phyloP scores from a whole-genome alignment of 208 protist species.

The Trypanosoma platydactyli region DNA sequence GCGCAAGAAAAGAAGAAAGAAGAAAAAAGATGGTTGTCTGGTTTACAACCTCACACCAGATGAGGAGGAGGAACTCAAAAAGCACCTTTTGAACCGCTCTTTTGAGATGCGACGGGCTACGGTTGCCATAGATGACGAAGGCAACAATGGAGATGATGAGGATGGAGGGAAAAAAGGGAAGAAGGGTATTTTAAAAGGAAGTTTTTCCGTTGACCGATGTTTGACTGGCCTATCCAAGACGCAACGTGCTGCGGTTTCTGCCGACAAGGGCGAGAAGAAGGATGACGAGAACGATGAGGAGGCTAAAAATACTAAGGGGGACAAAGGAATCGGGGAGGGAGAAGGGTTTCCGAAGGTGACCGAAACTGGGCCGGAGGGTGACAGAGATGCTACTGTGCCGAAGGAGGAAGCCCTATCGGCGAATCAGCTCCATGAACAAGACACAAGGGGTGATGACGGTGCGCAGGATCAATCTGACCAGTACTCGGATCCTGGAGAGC shows the following conservation, averaged over 20 bases:
- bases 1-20: slow-evolving; percentile 24
- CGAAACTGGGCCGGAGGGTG: no score
- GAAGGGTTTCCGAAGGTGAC: no score
- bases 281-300: slow-evolving; percentile 13
- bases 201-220: slow-evolving; percentile 4
- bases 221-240: slow-evolving; percentile 4
- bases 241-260: background rate
- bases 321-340: no score
- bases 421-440: background rate
- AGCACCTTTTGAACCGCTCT: slow-evolving; percentile 40
- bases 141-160: slow-evolving; percentile 18
- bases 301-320: background rate
- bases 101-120: background rate
- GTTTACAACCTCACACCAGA: slow-evolving; percentile 79
- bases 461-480: background rate
- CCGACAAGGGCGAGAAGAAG: background rate
- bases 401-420: background rate
- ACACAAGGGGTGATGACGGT: slow-evolving; percentile 1
- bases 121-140: background rate
- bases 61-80: slow-evolving; percentile 64
- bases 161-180: slow-evolving; percentile 23
- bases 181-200: slow-evolving; percentile 1
- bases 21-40: slow-evolving; percentile 78
- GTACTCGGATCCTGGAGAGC: background rate
- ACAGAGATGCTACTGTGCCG: no score